Base-by-base conservation (phyloP, 1,284 basidiomycete species). In the Malassezia globosa region DNA sequence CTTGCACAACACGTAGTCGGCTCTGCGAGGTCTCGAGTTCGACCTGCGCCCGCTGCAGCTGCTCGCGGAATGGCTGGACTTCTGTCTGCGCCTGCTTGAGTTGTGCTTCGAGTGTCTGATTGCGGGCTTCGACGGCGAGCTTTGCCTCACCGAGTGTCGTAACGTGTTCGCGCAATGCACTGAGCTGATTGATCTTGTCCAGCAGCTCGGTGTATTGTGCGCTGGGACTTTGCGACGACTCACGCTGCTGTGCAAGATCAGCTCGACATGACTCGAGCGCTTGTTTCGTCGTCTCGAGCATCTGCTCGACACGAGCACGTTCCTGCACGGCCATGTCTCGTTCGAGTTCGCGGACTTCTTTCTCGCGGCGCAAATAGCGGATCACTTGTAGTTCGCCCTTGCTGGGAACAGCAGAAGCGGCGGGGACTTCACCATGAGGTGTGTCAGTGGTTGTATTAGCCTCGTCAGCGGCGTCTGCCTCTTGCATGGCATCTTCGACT, bases 341-440 rank as follows among this genome's bases (percentile, higher is more conserved):
- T 61, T 90, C 85, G 29, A 89, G 77, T 56, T 89, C 86, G 34
- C 85, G 82, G 47, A 89, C 85, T 66, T 89, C 85, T 73, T 89
- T 88, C 75, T 90, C 87, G 61, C 84, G 84, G 23, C 87, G 80
- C 26, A 90, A 74, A 72, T 85, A 88, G 1, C 81, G 77, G 38
- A 90, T 82, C 16, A 92, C 83, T 27, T 82, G 83, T 14, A 90
- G 74, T 50, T 68, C 64, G 4, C 64, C 61, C 19, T 54, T 40
- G 21, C 54, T 51, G 2, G 55, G 44, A 0, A 47, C 47, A 29
- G 34, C 42, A 2, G 31, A 10, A 5, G 38, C 3, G 1, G 35
- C 37, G 8, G 19, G n/a, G 24, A 19, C 42, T 4, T 75, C 76
- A 54, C 82, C 81, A 10, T 72, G 56, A 54, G 81, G 78, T n/a